These are phyloP conservation scores for Oryza rufipogon DNA, from an alignment of 176 grass and related monocot genomes.

Conservation along the genomic window DNA sequence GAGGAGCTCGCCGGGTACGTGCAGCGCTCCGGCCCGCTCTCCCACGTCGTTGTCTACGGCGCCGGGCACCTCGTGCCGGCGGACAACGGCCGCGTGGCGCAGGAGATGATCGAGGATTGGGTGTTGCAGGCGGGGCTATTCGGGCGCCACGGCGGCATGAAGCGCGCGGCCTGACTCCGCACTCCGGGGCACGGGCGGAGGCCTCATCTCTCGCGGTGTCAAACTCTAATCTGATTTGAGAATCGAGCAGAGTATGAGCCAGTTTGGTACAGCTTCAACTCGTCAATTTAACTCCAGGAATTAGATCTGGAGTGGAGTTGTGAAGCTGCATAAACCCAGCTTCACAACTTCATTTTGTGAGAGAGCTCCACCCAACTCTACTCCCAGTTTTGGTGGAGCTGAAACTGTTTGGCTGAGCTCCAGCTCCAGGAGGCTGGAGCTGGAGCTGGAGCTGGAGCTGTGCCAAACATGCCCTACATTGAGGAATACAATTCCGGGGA, in stretches of 20 bases:
- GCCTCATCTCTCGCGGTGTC: no score
- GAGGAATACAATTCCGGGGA: neutral
- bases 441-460: no score
- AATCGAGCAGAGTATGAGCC: neutral
- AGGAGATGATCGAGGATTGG: slow-evolving; percentile 62
- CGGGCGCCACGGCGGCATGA: neutral
- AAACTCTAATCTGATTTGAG: neutral
- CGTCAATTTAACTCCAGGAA: no score
- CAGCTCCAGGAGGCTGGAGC: no score
- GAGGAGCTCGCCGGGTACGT: slow-evolving; percentile 46
- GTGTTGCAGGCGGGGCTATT: slow-evolving; percentile 24
- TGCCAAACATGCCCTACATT: no score
- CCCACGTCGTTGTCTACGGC: slow-evolving; percentile 42
- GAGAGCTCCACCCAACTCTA: no score
- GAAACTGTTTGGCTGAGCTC: no score
- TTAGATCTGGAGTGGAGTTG: no score
- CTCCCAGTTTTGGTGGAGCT: no score
- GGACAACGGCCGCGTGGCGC: slow-evolving; percentile 38
- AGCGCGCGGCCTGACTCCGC: neutral
- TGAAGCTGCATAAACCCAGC: no score
- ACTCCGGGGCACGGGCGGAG: neutral
- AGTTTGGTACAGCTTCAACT: no score
- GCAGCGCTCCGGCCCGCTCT: slow-evolving; percentile 33
- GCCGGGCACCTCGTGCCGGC: slow-evolving; percentile 44
- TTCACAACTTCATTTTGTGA: no score